These are phyloP conservation scores for Lipomyces japonicus DNA, from an alignment of 805 yeast genomes.

Conservation along the genomic window DNA sequence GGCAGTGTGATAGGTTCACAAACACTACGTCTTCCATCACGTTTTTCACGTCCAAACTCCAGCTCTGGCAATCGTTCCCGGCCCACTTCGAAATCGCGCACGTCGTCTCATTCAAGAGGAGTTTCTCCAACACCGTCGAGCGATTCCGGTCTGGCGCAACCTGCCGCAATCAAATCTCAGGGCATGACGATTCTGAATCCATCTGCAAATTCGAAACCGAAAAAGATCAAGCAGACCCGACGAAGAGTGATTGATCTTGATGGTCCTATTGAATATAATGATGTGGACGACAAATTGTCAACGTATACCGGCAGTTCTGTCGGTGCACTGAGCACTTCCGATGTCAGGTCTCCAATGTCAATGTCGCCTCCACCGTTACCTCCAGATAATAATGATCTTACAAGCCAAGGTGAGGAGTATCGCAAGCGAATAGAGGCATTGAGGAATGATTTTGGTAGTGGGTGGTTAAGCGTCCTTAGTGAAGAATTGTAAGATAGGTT, in stretches of 20 bases:
- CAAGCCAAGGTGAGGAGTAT: slow-evolving; percentile 36
- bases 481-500: slow-evolving; percentile 26
- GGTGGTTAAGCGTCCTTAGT: slow-evolving; percentile 37
- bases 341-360: slow-evolving; percentile 8
- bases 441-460: slow-evolving; percentile 29
- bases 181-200: background rate
- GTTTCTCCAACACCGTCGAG: background rate
- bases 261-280: background rate
- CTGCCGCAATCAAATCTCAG: too few relatives aligned
- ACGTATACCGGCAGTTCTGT: slow-evolving; percentile 11
- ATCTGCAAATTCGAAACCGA: slow-evolving; percentile 3
- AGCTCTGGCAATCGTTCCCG: background rate
- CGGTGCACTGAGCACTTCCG: background rate
- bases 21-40: background rate
- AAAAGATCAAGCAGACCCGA: slow-evolving; percentile 5
- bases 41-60: background rate
- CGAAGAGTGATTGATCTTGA: slow-evolving; percentile 24
- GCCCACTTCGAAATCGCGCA: background rate
- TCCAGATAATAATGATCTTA: slow-evolving; percentile 18
- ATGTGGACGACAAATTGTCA: slow-evolving; percentile 18
- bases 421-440: slow-evolving; percentile 39
- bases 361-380: slow-evolving; percentile 10
- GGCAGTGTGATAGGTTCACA: background rate
- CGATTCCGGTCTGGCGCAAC: too few relatives aligned
- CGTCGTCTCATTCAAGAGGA: background rate